Conservation (phyloP, 176 grass and related monocot species). For the Oryza nivara region DNA sequence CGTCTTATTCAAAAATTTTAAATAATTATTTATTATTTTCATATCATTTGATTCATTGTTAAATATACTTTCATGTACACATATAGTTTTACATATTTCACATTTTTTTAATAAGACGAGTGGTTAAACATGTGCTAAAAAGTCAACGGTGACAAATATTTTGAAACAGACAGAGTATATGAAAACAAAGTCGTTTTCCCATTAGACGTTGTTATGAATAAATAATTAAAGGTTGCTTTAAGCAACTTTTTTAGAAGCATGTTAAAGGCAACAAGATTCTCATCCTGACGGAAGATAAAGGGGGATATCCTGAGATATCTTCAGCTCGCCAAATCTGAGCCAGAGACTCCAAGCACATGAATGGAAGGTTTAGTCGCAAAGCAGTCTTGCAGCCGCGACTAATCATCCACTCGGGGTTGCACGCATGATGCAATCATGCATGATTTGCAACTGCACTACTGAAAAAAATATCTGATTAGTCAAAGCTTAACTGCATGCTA, state of each 20-base stretch:
- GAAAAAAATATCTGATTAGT: neutral
- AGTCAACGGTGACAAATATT: too few species aligned
- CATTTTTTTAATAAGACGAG: too few species aligned
- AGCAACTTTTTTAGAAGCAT: neutral
- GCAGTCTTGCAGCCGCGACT: neutral
- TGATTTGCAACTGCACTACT: neutral
- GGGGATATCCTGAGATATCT: conserved; percentile 36
- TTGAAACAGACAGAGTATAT: too few species aligned
- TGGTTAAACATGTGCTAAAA: too few species aligned
- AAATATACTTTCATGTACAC: too few species aligned
- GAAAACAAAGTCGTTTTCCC: neutral
- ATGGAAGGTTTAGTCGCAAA: neutral
- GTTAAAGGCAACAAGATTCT: neutral
- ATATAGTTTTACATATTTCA: too few species aligned
- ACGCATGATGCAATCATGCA: conserved; percentile 3
- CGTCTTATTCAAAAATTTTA: too few species aligned
- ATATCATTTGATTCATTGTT: too few species aligned
- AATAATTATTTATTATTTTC: too few species aligned
- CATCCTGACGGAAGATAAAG: neutral
- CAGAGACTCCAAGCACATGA: conserved; percentile 4
- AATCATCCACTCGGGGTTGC: neutral
- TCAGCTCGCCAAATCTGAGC: neutral
- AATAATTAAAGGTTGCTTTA: neutral
- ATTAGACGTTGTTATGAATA: neutral
- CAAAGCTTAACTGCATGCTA: neutral